phyloP scores from a whole-genome alignment of 208 protist genomes.

The Entamoeba histolytica region DNA sequence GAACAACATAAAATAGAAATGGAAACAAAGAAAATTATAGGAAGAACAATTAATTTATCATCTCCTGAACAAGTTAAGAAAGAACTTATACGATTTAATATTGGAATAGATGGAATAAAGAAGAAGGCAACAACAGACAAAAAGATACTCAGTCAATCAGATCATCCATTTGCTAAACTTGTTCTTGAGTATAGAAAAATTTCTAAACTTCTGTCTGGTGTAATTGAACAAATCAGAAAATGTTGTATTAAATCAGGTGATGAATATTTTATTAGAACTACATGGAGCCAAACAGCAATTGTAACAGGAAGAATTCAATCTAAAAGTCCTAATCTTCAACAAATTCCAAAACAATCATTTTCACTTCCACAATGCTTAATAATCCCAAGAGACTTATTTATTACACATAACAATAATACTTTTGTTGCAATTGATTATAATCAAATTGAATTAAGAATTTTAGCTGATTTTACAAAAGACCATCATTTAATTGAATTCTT shows the following conservation, averaged over 20 bases:
- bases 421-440: not conserved
- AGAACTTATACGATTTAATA: not conserved
- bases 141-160: not conserved
- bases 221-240: not conserved
- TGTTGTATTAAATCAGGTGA: not conserved
- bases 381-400: not conserved
- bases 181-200: not conserved
- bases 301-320: not conserved
- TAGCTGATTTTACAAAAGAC: not conserved
- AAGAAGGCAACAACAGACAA: not conserved
- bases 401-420: not conserved
- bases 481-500: not conserved
- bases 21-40: not conserved
- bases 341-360: not conserved
- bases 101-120: not conserved
- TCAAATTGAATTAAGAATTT: constrained; percentile 1
- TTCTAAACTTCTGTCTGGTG: not conserved
- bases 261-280: not conserved
- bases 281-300: not conserved
- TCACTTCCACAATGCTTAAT: not conserved
- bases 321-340: not conserved
- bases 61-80: not conserved
- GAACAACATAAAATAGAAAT: not conserved
- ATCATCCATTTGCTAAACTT: not conserved
- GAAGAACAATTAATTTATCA: not conserved